Evolutionary conservation across 2,329 filamentous ascomycete species (phyloP).

Genomic region (Leptographium procerum): DNA sequence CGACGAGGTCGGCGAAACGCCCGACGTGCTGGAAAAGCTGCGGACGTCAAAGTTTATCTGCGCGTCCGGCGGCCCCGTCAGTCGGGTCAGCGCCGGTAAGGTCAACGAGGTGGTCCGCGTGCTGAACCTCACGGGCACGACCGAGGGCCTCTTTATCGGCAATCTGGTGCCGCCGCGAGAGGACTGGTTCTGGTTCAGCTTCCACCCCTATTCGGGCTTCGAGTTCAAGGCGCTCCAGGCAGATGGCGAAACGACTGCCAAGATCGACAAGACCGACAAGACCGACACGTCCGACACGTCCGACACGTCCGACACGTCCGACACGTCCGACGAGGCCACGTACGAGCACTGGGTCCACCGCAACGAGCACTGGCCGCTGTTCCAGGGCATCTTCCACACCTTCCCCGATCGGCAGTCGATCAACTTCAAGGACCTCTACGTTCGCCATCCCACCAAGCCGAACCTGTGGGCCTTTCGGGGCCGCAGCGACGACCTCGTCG

Average conservation of each 20-base stretch:
- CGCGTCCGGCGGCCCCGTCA: constrained; percentile 1
- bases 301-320: too few species aligned
- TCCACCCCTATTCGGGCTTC: constrained; percentile 22
- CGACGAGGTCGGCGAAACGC: constrained; percentile 29
- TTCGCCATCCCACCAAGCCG: constrained; percentile 23
- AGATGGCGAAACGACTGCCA: too few species aligned
- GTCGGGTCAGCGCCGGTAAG: neutral
- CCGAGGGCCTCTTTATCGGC: constrained; percentile 2
- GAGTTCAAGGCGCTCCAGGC: constrained; percentile 14
- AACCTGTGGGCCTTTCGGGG: constrained; percentile 25
- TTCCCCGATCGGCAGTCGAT: constrained; percentile 29
- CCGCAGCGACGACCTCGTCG: constrained; percentile 34
- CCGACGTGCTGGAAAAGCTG: constrained; percentile 16
- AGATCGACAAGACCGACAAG: too few species aligned
- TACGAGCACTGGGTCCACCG: constrained; percentile 26
- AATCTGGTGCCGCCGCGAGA: neutral
- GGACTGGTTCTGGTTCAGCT: constrained; percentile 21
- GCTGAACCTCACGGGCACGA: constrained; percentile 4
- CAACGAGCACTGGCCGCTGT: constrained; percentile 23
- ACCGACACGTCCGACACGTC: too few species aligned
- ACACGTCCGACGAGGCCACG: too few species aligned
- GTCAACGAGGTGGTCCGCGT: constrained; percentile 1
- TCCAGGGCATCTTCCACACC: constrained; percentile 28
- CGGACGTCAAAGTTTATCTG: constrained; percentile 19
- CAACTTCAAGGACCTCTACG: constrained; percentile 33